Evolutionary conservation across 495 filamentous ascomycete species (phyloP), one percentile per base, ranked within the genome.

Genomic region (Baudoinia panamericana): DNA sequence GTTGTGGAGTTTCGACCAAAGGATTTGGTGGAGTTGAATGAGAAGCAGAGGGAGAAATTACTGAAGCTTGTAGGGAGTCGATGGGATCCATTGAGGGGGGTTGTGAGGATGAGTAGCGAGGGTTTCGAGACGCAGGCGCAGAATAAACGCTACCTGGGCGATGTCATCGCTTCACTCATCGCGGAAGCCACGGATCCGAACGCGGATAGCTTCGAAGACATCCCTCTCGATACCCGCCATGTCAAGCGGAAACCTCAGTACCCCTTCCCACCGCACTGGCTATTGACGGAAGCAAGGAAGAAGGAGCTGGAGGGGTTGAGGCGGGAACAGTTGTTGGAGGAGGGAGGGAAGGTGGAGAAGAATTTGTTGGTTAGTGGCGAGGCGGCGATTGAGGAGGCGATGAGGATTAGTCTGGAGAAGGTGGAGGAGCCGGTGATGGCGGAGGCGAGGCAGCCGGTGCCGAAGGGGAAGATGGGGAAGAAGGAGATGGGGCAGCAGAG

Each of bases 121-220:
- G 76, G 78, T 58, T 93, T 84, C 54, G 46, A 78, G 56, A 78
- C 82, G 25, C 77, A 79, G 50, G 85, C 85, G 10, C 88, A 95
- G 65, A 99, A 99, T 65, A 99, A 96, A 66, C 77, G 86, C 5
- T 93, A 87, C 53, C 70, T 99, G 22, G 79, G 75, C 28, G 84
- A 94, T 46, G 34, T 80, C 23, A 71, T 99, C 39, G 66, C 78
- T 23, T 71, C 65, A 15, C 62, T 99, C 51, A 62, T 99, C 26
- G 62, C 60, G 11, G 77, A 87, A 57, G 83, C 84, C 28, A 45
- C 75, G 70, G 77, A 93, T 52, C 57, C 61, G 0, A 33, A 19
- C 11, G 73, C 65, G 23, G 90, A 97, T 50, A 76, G 71, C 28
- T 95, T 94, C 51, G 73, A 76, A 40, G 88, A 99, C 57, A 62